Base-by-base conservation (phyloP, 2,329 filamentous ascomycete genomes). In the Colletotrichum brevisporum region DNA sequence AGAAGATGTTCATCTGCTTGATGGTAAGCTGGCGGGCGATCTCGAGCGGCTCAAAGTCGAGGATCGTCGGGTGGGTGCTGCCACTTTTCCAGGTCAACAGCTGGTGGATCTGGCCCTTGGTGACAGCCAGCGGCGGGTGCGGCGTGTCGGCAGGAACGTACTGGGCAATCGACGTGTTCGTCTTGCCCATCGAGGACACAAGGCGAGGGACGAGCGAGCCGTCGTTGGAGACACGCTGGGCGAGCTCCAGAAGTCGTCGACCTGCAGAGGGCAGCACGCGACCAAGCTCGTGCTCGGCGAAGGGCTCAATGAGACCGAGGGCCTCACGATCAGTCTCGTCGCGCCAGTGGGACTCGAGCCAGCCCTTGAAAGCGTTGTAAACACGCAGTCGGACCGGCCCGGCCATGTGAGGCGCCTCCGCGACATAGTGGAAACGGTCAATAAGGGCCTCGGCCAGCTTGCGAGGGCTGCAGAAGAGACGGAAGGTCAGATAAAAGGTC, bases 321-420 rank as follows among this genome's bases (percentile, higher is more conserved):
- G 95, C 94, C 13, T 89, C 87, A 61, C 89, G 88, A 77, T 99
- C 96, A 12, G 91, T 90, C 68, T 94, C 90, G 71, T 94, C 90
- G 55, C 92, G 90, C 95, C 96, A 99, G 80, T 99, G 94, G 6
- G 93, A 96, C 82, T 98, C 96, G 21, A 99, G 84, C 96, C 96
- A 99, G 50, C 93, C 93, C 81, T 99, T 99, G 86, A 99, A 94
- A 65, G 94, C 91, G 78, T 99, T 98, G 84, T 97, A 98, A 1
- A 98, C 94, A 59, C 96, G 90, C 55, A 99, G 84, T 58, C 95
- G 91, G 24, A 98, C 95, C 0, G 95, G 94, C 3, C 86, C 88
- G 24, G 94, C 91, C 71, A 95, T 71, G 67, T 90, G 88, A 24
- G 90, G 89, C 55, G 91, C 92, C 69, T 96, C 92, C 13, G 90